Evolutionary conservation across 805 yeast genomes (phyloP).

Genomic region (Lipomyces sp.): DNA sequence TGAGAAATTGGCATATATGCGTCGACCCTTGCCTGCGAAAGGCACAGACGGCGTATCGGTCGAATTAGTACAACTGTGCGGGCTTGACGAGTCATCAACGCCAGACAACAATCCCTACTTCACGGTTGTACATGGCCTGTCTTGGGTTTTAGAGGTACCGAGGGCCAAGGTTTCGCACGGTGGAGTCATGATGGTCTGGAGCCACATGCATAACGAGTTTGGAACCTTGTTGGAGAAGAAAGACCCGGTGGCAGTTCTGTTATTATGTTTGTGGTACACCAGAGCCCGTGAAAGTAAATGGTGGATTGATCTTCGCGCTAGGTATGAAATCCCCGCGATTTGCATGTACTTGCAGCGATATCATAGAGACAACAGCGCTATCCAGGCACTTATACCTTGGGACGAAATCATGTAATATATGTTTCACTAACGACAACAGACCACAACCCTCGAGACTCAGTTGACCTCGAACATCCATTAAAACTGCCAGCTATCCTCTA

Average conservation of each 20-base stretch:
- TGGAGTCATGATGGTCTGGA: background rate
- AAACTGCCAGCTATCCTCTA: no score
- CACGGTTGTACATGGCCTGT: background rate
- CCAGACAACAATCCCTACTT: background rate
- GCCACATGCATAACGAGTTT: constrained; percentile 1
- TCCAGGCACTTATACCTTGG: constrained; percentile 4
- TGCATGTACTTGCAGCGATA: constrained; percentile 1
- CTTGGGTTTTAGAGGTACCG: background rate
- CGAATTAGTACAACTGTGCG: background rate
- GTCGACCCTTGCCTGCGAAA: background rate
- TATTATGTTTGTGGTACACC: background rate
- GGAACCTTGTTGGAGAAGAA: background rate
- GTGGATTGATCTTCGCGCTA: background rate
- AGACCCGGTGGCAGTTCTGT: background rate
- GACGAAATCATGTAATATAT: background rate
- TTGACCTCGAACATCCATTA: no score
- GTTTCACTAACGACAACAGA: background rate
- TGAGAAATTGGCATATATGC: background rate
- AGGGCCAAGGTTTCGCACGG: background rate
- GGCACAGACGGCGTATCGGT: background rate
- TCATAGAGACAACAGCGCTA: background rate
- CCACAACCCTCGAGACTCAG: no score
- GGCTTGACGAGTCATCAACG: constrained; percentile 3
- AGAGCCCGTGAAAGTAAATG: background rate
- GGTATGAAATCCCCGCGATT: background rate